phyloP scores from a whole-genome alignment of 306 rosid species.

The Castanea sativa region DNA sequence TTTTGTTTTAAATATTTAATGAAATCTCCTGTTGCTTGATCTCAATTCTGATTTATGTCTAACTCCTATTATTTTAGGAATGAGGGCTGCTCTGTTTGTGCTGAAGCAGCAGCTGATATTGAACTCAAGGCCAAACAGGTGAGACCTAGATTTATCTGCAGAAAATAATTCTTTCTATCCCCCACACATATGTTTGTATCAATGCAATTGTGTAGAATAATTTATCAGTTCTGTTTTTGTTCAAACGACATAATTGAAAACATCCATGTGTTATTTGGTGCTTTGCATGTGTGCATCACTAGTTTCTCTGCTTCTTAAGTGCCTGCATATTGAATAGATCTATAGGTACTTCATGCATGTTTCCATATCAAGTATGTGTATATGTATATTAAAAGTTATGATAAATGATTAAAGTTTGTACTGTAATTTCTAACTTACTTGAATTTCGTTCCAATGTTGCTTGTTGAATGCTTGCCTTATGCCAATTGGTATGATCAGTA shows the following conservation, averaged over 20 bases:
- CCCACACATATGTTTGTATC: neutral
- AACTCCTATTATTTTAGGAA: constrained; percentile 46
- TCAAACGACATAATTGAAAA: neutral
- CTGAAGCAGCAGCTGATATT: constrained; percentile 40
- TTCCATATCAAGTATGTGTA: too few relatives aligned
- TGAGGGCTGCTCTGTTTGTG: constrained; percentile 38
- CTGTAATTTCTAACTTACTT: neutral
- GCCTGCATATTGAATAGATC: neutral
- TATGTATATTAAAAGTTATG: neutral
- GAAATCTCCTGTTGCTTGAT: neutral
- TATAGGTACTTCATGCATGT: neutral
- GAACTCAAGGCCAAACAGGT: constrained; percentile 69
- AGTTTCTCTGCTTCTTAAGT: neutral
- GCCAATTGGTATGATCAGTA: neutral
- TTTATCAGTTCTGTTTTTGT: neutral
- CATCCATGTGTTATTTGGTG: neutral
- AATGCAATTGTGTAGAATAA: neutral
- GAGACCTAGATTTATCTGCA: constrained; percentile 17
- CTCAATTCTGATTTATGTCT: constrained; percentile 18
- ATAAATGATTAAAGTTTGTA: neutral
- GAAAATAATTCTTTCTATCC: neutral
- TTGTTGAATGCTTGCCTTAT: neutral
- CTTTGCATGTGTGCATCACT: neutral
- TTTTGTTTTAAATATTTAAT: neutral
- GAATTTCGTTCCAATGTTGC: neutral